Conservation (phyloP, 306 rosid species). For the Begonia fuchsioides region DNA sequence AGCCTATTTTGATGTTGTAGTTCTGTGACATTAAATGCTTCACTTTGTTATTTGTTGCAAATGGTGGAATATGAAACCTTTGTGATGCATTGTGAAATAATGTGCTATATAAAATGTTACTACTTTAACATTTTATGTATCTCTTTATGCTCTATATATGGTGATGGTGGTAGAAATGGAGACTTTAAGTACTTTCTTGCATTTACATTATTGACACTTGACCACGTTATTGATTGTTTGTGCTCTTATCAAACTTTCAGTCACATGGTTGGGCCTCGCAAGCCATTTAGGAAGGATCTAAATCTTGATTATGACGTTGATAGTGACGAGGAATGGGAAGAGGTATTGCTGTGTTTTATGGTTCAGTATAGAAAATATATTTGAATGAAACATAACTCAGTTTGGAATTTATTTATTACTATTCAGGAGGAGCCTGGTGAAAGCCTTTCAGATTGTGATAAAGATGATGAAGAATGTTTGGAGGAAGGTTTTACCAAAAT, state of each 20-base stretch:
- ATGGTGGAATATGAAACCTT: no score
- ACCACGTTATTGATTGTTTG: constrained; percentile 11
- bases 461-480: constrained; percentile 58
- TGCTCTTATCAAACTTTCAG: constrained; percentile 29
- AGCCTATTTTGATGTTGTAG: no score
- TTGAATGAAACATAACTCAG: constrained; percentile 1
- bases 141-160: no score
- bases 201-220: background rate
- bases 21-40: no score
- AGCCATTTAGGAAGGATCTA: constrained; percentile 74
- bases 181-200: no score
- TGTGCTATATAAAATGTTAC: no score
- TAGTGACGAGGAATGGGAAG: constrained; percentile 99
- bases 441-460: constrained; percentile 91
- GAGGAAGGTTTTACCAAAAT: constrained; percentile 65
- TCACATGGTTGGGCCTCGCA: constrained; percentile 65
- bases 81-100: no score
- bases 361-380: background rate
- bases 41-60: no score
- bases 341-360: constrained; percentile 29
- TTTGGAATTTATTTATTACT: no score
- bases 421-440: constrained; percentile 96
- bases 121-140: no score
- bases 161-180: no score
- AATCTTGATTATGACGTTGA: constrained; percentile 68